These are phyloP conservation scores for Puccinia novopanici DNA, from an alignment of 1,284 basidiomycete genomes.

Conservation along the genomic window DNA sequence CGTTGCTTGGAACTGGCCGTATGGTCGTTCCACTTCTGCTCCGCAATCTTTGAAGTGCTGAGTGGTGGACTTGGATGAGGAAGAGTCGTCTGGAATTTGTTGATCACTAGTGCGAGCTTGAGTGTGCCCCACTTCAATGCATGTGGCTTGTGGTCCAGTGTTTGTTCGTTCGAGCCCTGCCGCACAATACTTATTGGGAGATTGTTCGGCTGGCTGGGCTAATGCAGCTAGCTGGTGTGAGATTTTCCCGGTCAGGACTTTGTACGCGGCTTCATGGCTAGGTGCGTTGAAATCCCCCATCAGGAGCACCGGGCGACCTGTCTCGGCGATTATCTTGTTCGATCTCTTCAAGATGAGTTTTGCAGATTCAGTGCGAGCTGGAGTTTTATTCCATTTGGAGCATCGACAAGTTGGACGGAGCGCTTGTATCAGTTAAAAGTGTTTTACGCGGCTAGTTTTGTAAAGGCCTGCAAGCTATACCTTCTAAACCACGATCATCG, in stretches of 20 bases:
- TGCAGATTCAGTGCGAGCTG: constrained; percentile 52
- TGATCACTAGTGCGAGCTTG: too few species aligned
- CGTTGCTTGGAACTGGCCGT: constrained; percentile 53
- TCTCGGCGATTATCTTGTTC: constrained; percentile 6
- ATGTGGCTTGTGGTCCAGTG: background rate
- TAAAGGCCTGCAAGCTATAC: background rate
- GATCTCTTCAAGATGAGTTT: constrained; percentile 51
- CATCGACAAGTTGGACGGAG: background rate
- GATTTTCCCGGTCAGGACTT: constrained; percentile 52
- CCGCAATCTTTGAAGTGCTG: background rate
- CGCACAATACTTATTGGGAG: background rate
- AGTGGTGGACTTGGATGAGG: too few species aligned
- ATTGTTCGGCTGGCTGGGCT: background rate
- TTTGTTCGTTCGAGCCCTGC: background rate
- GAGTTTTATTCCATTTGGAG: background rate
- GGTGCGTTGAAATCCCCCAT: constrained; percentile 56
- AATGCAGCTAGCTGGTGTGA: background rate
- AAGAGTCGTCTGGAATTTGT: background rate
- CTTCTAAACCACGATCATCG: constrained; percentile 53
- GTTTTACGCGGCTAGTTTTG: background rate
- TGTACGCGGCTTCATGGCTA: constrained; percentile 51
- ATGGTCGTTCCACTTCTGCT: constrained; percentile 21
- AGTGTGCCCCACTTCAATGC: background rate
- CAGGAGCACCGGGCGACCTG: constrained; percentile 51
- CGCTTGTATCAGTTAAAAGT: background rate